phyloP scores from a whole-genome alignment of 2,329 filamentous ascomycete species.

The Xenosphaeropsis pyriputrescens region DNA sequence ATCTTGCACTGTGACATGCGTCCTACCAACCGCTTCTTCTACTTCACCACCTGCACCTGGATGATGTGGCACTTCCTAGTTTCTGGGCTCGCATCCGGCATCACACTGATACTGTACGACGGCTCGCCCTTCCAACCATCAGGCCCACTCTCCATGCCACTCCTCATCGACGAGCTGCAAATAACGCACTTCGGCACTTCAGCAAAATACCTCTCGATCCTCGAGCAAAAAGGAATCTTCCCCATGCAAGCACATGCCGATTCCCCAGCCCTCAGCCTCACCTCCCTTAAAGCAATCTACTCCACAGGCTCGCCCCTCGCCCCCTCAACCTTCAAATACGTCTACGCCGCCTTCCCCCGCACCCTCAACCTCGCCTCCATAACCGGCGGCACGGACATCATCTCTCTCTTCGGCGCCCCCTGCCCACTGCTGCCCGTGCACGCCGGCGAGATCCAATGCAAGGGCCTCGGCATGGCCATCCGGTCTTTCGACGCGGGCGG shows the following conservation, averaged over 20 bases:
- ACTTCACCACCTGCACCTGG: constrained; percentile 92
- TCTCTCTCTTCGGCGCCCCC: constrained; percentile 83
- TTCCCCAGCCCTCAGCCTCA: constrained; percentile 35
- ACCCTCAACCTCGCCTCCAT: constrained; percentile 83
- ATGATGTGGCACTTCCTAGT: constrained; percentile 99
- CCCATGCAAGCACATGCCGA: constrained; percentile 34
- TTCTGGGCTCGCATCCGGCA: constrained; percentile 68
- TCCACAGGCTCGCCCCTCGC: constrained; percentile 87
- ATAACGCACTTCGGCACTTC: constrained; percentile 94
- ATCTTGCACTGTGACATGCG: constrained; percentile 72
- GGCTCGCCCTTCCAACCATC: constrained; percentile 78
- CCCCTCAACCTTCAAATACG: constrained; percentile 82
- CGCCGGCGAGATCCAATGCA: constrained; percentile 62
- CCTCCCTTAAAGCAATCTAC: constrained; percentile 69
- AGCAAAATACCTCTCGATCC: constrained; percentile 79
- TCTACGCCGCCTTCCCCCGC: constrained; percentile 70
- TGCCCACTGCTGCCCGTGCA: constrained; percentile 62
- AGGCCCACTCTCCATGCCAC: constrained; percentile 69
- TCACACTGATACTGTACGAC: constrained; percentile 78
- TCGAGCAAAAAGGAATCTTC: constrained; percentile 63
- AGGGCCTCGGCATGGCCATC: constrained; percentile 69
- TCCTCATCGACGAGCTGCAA: constrained; percentile 61
- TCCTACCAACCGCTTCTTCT: constrained; percentile 63
- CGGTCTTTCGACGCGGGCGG: constrained; percentile 37
- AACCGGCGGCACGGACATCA: constrained; percentile 91